Evolutionary conservation across 345 rosid species (phyloP), one percentile per base, ranked within the genome.

Genomic region (Anastatica hierochuntica): DNA sequence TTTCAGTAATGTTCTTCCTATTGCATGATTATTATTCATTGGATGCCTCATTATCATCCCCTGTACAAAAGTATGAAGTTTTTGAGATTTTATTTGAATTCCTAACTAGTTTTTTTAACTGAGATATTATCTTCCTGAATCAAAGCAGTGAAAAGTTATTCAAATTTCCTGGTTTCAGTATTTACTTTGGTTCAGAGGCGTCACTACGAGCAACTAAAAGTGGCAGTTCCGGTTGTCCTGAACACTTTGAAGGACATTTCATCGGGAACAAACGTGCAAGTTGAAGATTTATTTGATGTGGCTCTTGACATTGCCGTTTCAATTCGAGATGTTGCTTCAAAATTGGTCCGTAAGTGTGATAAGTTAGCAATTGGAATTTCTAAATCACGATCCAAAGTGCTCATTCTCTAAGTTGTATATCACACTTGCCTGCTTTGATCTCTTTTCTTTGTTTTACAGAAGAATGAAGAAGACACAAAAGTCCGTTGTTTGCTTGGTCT

Each of bases 161-260:
- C 11, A 15, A 45, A 17, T 62, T 35, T 52, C 67, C 43, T 54
- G 39, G 56, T 67, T 57, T 41, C 90, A 92, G 98, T 81, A 15
- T 72, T 88, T 40, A 70, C 35, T 56, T 77, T 59, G 56, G 66
- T 78, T 61, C 66, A 53, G 68, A 85, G 86, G 78, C 90, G 78
- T 41, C 95, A 85, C 45, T 79, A 76, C 59, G 79, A 88, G 73
- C 97, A 88, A 65, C 60, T 79, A 35, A 88, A 77, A 68, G 88
- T 68, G 27, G 86, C 83, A 39, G 54, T 82, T 60, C 92, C 85
- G 27, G 62, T 84, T 41, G 63, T 82, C 58, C 44, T 90, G 34
- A 74, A 71, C 46, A 84, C 77, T 42, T 60, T 84, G 55, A 74
- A 75, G 72, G 74, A 35, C 17, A 65, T 76, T 34, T 69, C 72